Base-by-base conservation (phyloP, 805 yeast genomes). In the Wickerhamiella kazuoi region DNA sequence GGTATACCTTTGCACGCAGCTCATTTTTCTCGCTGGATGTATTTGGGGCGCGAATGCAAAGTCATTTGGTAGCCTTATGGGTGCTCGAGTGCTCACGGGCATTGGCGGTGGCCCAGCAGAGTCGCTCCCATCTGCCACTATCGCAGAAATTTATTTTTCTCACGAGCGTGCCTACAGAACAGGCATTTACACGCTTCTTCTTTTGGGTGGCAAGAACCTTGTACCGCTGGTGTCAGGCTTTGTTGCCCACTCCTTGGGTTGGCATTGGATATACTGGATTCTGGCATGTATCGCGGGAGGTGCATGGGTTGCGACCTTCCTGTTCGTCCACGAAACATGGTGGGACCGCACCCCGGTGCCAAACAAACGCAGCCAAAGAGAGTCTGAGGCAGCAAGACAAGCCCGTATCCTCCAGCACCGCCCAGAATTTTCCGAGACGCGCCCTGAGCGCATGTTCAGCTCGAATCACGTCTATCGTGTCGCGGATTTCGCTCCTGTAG, bases 251-350 rank as follows among this genome's bases (percentile, higher is more conserved):
- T 50, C 58, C 40, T 53, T 67, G 35, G 62, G 66, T 46, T 63
- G 77, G 56, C 71, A 71, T 48, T 74, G 79, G 79, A 56, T 72
- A 28, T 74, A 68, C 50, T 74, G 76, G 74, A 67, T 72, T 30
- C 54, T 69, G 34, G 58, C 74, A 11, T 71, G 72, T 30, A 62
- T 72, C 40, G 59, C 69, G 13, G 78, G 72, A 1, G 50, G 60
- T 30, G 59, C 63, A 46, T 57, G 70, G 26, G 47, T 65, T 2
- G 52, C 65, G 21, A 65, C 71, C 13, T 65, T 63, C 41, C 49
- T 73, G 11, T 72, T 72, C 50, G 77, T 71, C 17, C 79, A 79
- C 2, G 79, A 74, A 42, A 74, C 79, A 1, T 73, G 69, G 54
- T 73, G 76, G 75, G 71, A 68, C 42, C 60, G 79, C 41, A 51